phyloP scores from a whole-genome alignment of 2,329 filamentous ascomycete genomes.

The Colletotrichum sp. region DNA sequence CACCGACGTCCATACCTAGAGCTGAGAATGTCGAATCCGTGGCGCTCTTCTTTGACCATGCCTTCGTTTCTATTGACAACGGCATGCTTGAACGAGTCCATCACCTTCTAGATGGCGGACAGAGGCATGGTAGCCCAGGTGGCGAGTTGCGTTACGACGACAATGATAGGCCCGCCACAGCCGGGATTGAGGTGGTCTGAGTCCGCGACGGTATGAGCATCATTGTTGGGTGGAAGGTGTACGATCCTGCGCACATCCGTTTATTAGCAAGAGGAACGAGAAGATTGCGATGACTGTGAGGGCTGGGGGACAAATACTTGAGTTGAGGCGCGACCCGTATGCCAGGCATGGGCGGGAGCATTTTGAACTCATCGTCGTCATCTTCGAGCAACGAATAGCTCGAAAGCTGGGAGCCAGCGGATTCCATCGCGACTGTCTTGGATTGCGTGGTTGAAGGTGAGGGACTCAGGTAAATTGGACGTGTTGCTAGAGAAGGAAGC shows the following conservation, averaged over 20 bases:
- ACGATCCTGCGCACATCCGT: background rate
- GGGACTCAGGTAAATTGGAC: background rate
- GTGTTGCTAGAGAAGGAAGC: background rate
- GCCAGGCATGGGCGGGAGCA: background rate
- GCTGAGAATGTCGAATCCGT: background rate
- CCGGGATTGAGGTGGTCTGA: background rate
- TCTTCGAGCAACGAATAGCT: background rate
- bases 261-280: background rate
- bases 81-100: background rate
- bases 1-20: background rate
- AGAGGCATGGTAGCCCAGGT: background rate
- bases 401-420: background rate
- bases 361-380: background rate
- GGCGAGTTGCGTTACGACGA: background rate
- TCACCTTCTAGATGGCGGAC: background rate
- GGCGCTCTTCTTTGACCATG: background rate
- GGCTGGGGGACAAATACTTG: background rate
- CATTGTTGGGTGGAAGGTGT: background rate
- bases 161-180: background rate
- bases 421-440: background rate
- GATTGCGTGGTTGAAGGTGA: background rate
- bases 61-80: background rate
- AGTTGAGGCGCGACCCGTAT: background rate
- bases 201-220: background rate
- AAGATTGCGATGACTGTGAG: background rate